Percentiles rank a stretch among this genome's conserved stretches.
These are phyloP conservation scores for Candida sp. DNA, from an alignment of 1,139 yeast genomes.

Conservation along the genomic window DNA sequence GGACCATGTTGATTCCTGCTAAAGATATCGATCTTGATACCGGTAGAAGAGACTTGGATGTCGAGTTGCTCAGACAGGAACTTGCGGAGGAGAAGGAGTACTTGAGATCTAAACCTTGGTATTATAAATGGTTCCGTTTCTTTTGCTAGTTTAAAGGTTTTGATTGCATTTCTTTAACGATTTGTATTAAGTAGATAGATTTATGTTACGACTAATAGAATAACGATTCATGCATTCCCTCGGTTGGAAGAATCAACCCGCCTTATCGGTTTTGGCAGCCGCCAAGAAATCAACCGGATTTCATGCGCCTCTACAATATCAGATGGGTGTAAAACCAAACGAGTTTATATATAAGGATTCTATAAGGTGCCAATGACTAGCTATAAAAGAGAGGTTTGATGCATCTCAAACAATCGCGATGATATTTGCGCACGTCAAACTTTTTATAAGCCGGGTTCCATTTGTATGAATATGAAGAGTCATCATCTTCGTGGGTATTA, in stretches of 20 bases:
- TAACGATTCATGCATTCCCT: neutral
- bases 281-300: too few relatives aligned
- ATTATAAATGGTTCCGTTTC: conserved; percentile 20
- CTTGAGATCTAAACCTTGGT: conserved; percentile 32
- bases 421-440: conserved; percentile 43
- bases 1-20: conserved; percentile 29
- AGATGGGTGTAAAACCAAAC: too few relatives aligned
- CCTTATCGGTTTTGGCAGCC: too few relatives aligned
- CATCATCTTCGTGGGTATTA: neutral
- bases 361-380: neutral
- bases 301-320: too few relatives aligned
- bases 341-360: neutral
- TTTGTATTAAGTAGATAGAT: neutral
- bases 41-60: conserved; percentile 42
- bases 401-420: conserved; percentile 60
- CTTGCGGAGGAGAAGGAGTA: conserved; percentile 37
- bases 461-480: conserved; percentile 23
- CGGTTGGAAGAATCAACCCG: too few relatives aligned
- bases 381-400: conserved; percentile 41
- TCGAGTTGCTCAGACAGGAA: conserved; percentile 40
- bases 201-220: neutral
- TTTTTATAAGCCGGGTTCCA: conserved; percentile 52
- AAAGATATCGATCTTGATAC: conserved; percentile 41
- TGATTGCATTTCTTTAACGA: neutral
- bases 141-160: neutral